Evolutionary conservation across 495 filamentous ascomycete genomes (phyloP).

Genomic region (Daldinia loculata): DNA sequence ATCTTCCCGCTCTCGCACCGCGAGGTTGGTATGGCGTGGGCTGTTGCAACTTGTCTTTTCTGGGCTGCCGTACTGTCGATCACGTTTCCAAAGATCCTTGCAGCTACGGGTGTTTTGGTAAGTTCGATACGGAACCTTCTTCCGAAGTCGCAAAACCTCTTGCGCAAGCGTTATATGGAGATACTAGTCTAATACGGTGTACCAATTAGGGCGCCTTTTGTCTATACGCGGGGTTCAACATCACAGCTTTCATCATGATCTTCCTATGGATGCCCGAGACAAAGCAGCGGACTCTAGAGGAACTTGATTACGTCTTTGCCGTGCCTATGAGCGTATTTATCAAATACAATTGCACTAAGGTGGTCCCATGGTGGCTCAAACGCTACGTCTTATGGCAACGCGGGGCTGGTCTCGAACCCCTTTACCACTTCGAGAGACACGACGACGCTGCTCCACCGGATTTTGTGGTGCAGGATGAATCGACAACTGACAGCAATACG

Average conservation of each 20-base stretch:
- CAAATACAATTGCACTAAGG: slow-evolving; percentile 57
- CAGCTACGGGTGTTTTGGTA: slow-evolving; percentile 56
- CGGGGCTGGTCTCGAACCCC: slow-evolving; percentile 48
- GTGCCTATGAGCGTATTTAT: slow-evolving; percentile 60
- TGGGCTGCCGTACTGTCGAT: slow-evolving; percentile 79
- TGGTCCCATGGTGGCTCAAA: slow-evolving; percentile 64
- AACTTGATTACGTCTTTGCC: slow-evolving; percentile 66
- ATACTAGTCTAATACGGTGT: slow-evolving; percentile 14
- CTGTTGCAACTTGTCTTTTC: slow-evolving; percentile 75
- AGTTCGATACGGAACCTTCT: slow-evolving; percentile 38
- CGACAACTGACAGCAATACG: slow-evolving; percentile 10
- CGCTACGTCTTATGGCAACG: slow-evolving; percentile 58
- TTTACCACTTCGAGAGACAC: slow-evolving; percentile 52
- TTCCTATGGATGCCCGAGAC: slow-evolving; percentile 82
- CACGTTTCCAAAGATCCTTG: slow-evolving; percentile 73
- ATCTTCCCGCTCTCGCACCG: slow-evolving; percentile 80
- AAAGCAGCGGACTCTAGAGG: slow-evolving; percentile 78
- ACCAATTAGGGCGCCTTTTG: slow-evolving; percentile 54
- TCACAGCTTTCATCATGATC: slow-evolving; percentile 73
- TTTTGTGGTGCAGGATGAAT: slow-evolving; percentile 4
- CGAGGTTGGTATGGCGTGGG: slow-evolving; percentile 79
- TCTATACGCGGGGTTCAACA: slow-evolving; percentile 74
- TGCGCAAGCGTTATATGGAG: background rate
- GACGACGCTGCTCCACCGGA: slow-evolving; percentile 1
- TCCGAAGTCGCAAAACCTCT: background rate